Evolutionary conservation across 345 rosid species (phyloP).

Genomic region (Reutealis trisperma): DNA sequence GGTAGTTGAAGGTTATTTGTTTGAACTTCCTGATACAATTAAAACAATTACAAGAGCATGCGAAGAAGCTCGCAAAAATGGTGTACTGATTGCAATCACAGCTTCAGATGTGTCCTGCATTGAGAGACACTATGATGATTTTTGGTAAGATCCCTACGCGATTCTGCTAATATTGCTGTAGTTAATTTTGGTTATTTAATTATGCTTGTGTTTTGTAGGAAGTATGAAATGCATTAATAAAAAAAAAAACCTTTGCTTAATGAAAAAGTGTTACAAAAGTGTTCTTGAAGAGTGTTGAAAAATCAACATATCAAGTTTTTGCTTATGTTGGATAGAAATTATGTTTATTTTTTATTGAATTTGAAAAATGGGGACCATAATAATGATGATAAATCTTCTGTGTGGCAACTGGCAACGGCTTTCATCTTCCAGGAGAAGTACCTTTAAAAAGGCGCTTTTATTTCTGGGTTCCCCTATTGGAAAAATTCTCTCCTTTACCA

Average conservation of each 20-base stretch:
- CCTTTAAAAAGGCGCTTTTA: background rate
- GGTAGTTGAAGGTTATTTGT: conserved; percentile 90
- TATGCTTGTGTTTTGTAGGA: background rate
- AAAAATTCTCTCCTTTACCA: too few species aligned
- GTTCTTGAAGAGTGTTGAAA: background rate
- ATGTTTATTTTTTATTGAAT: background rate
- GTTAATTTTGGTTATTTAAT: background rate
- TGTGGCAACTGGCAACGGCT: background rate
- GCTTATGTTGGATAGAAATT: background rate
- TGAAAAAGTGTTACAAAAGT: background rate
- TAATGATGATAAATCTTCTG: background rate
- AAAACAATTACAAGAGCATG: conserved; percentile 78
- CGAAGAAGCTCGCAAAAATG: conserved; percentile 74
- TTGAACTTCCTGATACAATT: conserved; percentile 90
- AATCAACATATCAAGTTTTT: background rate
- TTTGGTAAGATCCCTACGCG: conserved; percentile 55
- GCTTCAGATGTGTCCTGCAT: conserved; percentile 96
- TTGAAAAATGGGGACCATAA: background rate
- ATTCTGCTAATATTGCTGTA: background rate
- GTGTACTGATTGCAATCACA: conserved; percentile 85
- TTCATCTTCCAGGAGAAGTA: background rate
- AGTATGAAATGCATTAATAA: too few species aligned
- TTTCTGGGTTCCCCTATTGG: background rate
- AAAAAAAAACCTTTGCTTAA: background rate
- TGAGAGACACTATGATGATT: conserved; percentile 88